Conservation (phyloP, 208 protist species). For the Novymonas esmeraldas region DNA sequence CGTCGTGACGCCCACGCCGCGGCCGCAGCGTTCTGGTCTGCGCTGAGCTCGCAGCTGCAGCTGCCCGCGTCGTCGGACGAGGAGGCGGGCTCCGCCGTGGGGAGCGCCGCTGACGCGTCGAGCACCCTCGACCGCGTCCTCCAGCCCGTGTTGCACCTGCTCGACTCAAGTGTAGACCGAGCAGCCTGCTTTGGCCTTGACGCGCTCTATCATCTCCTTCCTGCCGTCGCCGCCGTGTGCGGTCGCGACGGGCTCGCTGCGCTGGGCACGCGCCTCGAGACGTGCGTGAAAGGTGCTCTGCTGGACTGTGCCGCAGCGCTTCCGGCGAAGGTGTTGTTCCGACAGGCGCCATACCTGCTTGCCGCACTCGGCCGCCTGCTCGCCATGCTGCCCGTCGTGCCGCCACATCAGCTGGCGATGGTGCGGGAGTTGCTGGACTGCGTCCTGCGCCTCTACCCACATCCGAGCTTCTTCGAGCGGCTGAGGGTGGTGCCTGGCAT, state of each 20-base stretch:
- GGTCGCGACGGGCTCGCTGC: neutral
- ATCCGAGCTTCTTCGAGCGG: conserved; percentile 30
- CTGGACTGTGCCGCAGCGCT: neutral
- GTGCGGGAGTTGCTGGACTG: conserved; percentile 23
- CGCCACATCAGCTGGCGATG: conserved; percentile 5
- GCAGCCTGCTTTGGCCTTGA: conserved; percentile 7
- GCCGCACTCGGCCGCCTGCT: conserved; percentile 22
- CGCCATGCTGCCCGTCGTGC: conserved; percentile 28
- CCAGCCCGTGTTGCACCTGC: neutral
- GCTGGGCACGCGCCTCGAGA: conserved; percentile 1
- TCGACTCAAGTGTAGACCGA: neutral
- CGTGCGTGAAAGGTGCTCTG: conserved; percentile 8
- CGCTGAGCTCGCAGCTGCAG: conserved; percentile 29
- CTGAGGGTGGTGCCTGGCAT: conserved; percentile 29
- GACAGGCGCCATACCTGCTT: conserved; percentile 10
- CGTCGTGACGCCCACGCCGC: conserved; percentile 45
- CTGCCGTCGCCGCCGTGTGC: neutral
- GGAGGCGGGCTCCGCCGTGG: too few species aligned
- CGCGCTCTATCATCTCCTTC: conserved; percentile 17
- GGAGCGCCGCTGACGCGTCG: neutral
- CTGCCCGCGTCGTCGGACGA: neutral
- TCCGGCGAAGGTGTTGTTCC: conserved; percentile 8
- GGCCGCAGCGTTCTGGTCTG: conserved; percentile 38
- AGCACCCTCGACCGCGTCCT: neutral
- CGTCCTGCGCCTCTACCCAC: conserved; percentile 28